Evolutionary conservation across 78 protist genomes (phyloP), one percentile per base, ranked within the genome.

Genomic region (Mantamonas sphyraenae): DNA sequence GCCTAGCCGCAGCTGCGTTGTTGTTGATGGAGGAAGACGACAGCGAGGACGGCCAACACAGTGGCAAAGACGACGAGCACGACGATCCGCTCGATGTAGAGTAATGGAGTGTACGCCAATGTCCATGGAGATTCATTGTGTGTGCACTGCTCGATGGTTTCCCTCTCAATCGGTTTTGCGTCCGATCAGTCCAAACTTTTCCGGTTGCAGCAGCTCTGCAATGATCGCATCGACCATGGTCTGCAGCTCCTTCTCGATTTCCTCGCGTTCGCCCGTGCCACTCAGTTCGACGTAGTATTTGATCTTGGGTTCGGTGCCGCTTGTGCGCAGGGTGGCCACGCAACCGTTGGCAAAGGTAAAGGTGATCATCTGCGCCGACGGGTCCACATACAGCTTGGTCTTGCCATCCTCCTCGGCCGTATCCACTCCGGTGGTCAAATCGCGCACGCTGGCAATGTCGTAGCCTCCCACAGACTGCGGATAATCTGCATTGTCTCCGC

Each of bases 261-360:
- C 77, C 1, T 33, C 81, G 1, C 14, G 34, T 10, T 3, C 26
- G 38, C 26, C 56, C 35, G 39, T 30, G 78, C 87, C 88, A 24
- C 51, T 31, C 51, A 84, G 30, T 64, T 91, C 96, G 12, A 83
- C 73, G 60, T 91, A 58, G 64, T 53, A 66, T 26, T 97, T 97
- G 68, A 97, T 59, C 83, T 97, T 97, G 62, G 99, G 99, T 73
- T 97, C 99, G 5, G 99, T 97, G 5, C 99, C 99, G 64, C 86
- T 67, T 20, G 93, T 89, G 37, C 99, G 79, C 28, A 97, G 75
- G 34, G 98, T 95, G n/a, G 88, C 77, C 24, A 70, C 74, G 40
- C 82, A 76, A 63, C 90, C 95, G 72, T 97, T 93, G 4, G 62
- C 86, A 68, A 97, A 94, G 62, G 37, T 55, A 30, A 81, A 92